These are phyloP conservation scores for Circinella minor DNA, from an alignment of 371 early-diverging fungal genomes.

Conservation along the genomic window DNA sequence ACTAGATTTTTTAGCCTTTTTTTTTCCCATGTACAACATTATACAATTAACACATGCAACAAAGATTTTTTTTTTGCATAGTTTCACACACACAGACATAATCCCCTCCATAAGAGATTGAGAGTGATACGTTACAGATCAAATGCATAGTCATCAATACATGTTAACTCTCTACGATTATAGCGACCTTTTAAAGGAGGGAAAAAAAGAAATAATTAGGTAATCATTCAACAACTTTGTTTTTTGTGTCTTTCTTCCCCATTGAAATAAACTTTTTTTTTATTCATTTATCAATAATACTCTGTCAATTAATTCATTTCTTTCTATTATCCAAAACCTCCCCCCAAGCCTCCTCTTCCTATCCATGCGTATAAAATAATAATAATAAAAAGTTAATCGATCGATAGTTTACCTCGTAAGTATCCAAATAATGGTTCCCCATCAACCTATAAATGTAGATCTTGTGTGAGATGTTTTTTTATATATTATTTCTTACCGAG, in stretches of 20 bases:
- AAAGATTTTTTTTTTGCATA: neutral
- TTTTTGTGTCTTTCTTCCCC: too few species aligned
- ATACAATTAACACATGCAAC: too few species aligned
- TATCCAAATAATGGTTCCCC: conserved; percentile 90
- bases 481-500: neutral
- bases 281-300: too few species aligned
- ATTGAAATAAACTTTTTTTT: too few species aligned
- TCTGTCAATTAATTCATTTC: too few species aligned
- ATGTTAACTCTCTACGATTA: conserved; percentile 67
- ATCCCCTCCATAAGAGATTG: conserved; percentile 1
- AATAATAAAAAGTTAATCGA: neutral
- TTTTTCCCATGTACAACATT: neutral
- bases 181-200: conserved; percentile 54
- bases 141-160: conserved; percentile 80
- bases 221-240: neutral
- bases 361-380: too few species aligned
- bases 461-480: neutral
- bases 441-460: conserved; percentile 39
- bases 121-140: conserved; percentile 45
- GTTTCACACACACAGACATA: neutral
- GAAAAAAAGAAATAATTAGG: neutral
- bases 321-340: too few species aligned
- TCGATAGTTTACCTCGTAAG: conserved; percentile 56
- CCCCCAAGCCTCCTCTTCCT: too few species aligned
- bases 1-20: neutral